phyloP scores from a whole-genome alignment of 306 rosid genomes.

The Sphenostylis stenocarpa region DNA sequence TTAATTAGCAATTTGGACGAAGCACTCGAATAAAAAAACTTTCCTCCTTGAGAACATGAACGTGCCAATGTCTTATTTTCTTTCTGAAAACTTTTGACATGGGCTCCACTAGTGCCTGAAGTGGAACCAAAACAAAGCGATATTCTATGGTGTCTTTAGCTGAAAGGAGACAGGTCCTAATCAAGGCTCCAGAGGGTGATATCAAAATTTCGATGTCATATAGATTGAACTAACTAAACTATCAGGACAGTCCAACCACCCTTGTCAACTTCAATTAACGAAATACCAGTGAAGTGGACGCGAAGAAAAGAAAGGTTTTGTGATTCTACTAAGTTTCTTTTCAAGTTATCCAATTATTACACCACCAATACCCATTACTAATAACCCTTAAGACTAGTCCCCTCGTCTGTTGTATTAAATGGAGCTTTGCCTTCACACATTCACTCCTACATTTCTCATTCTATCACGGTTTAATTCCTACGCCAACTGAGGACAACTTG shows the following conservation, averaged over 20 bases:
- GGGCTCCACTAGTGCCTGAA: slow-evolving; percentile 15
- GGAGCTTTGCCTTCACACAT: slow-evolving; percentile 23
- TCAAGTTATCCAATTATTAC: slow-evolving; percentile 30
- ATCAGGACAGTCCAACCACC: slow-evolving; percentile 63
- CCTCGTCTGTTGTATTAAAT: slow-evolving; percentile 40
- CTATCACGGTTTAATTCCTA: neutral
- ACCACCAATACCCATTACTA: slow-evolving; percentile 53
- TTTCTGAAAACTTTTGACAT: neutral
- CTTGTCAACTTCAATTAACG: slow-evolving; percentile 79
- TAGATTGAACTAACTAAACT: slow-evolving; percentile 53
- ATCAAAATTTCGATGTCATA: slow-evolving; percentile 26
- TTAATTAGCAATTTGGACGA: slow-evolving; percentile 25
- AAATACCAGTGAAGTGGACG: slow-evolving; percentile 96
- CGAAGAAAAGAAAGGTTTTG: slow-evolving; percentile 59
- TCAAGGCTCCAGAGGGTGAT: slow-evolving; percentile 40
- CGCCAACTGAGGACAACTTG: neutral
- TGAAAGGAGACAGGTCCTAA: slow-evolving; percentile 47
- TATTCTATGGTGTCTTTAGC: neutral
- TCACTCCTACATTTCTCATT: slow-evolving; percentile 20
- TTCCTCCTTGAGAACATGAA: neutral
- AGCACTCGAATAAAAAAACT: neutral
- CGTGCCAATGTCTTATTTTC: neutral
- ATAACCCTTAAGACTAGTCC: neutral
- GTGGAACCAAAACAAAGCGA: slow-evolving; percentile 24
- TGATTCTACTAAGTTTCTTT: slow-evolving; percentile 40